Base-by-base conservation (phyloP, 2,329 filamentous ascomycete species). In the Bretziella fagacearum region DNA sequence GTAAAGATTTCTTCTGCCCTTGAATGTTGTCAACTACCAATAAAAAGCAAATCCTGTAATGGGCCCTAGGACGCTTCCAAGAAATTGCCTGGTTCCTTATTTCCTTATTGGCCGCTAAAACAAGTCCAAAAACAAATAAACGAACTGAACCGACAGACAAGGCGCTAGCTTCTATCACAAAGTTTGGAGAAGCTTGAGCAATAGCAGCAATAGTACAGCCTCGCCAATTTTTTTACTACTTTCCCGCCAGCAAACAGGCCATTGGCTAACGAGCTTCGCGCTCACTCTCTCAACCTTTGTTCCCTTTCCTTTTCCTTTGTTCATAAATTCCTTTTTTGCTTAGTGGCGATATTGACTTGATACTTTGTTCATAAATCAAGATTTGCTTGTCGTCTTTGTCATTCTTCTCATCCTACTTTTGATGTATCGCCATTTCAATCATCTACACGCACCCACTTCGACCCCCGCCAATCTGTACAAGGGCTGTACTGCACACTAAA, bases 161-260 rank as follows among this genome's bases (percentile, higher is more conserved):
- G 30, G 11, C 11, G 30, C 30, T 4, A 33, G 13, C 13, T n/a
- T 4, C 17, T 10, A 10, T 10, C 13, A 6, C 13, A 33, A n/a
- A 33, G 30, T 15, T 33, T n/a, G 17, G 18, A 11, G 18, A 39
- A 39, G 35, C 17, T 39, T 18, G 18, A 39, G 35, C 35, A 17
- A 39, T n/a, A n/a, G 35, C 35, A 17, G 23, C n/a, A n/a, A n/a
- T 39, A 22, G 35, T 39, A 39, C 35, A 39, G 35, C 35, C 35
- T 39, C 35, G 35, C 35, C 35, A 39, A 22, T 39, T 39, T 39
- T 39, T 13, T 39, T 13, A 18, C 23, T 39, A 20, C n/a, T 22
- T 39, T 33, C 30, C 6, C 13, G 13, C 30, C 35, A 22, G n/a
- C 35, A 20, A 39, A 39, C 35, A 39, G 35, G 18, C 35, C 3